A percentile compares a stretch with the other conserved stretches of the same genome.
phyloP scores from a whole-genome alignment of 2,329 filamentous ascomycete species.

The Niveomyces coronatus region DNA sequence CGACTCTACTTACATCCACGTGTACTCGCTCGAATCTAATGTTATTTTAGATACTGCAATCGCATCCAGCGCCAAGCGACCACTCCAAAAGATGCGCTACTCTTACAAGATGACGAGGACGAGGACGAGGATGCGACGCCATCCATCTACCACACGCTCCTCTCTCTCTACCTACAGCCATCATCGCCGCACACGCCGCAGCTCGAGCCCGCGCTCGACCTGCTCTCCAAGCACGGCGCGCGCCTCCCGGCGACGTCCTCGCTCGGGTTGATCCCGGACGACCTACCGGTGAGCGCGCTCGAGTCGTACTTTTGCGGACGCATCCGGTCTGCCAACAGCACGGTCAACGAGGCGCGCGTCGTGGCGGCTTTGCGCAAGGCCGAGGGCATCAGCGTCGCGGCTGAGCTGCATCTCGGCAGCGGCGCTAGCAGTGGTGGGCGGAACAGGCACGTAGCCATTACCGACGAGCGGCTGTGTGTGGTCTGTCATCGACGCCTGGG shows the following conservation, averaged over 20 bases:
- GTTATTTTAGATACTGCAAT: slow-evolving; percentile 70
- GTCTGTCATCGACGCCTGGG: slow-evolving; percentile 91
- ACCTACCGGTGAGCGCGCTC: slow-evolving; percentile 66
- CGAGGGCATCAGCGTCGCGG: slow-evolving; percentile 68
- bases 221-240: slow-evolving; percentile 88
- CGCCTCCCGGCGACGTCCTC: slow-evolving; percentile 82
- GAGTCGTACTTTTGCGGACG: slow-evolving; percentile 87
- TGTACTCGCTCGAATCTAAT: slow-evolving; percentile 12
- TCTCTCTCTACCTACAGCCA: slow-evolving; percentile 81
- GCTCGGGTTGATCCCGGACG: slow-evolving; percentile 72
- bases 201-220: slow-evolving; percentile 68
- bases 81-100: slow-evolving; percentile 26
- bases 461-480: slow-evolving; percentile 80
- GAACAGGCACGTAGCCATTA: slow-evolving; percentile 63
- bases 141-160: slow-evolving; percentile 84
- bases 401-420: slow-evolving; percentile 57
- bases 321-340: slow-evolving; percentile 75
- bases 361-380: slow-evolving; percentile 67
- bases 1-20: neutral
- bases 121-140: slow-evolving; percentile 43
- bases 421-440: slow-evolving; percentile 32
- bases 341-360: slow-evolving; percentile 71
- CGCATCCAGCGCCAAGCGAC: slow-evolving; percentile 58
- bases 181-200: slow-evolving; percentile 61
- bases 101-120: slow-evolving; percentile 15